Base-by-base conservation (phyloP, 371 early-diverging fungal species). In the Mucor lusitanicus region DNA sequence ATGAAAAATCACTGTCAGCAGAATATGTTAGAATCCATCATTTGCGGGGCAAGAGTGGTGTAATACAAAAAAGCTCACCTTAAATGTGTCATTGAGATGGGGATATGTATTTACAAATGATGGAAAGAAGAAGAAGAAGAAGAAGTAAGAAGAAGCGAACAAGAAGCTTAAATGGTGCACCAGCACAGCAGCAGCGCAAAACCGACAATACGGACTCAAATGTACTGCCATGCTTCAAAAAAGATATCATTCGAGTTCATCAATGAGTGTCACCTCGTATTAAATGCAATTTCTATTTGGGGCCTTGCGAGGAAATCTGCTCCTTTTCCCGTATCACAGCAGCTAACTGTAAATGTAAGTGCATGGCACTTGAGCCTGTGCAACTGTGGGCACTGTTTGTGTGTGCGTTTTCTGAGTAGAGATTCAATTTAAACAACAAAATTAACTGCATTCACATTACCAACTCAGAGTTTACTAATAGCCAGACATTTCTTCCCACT, bases 1-100 rank as follows among this genome's bases (percentile, higher is more conserved):
- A 77, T 2, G 77, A 77, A 50, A 73, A 77, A 61, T 77, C 77
- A 62, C 77, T 74, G 54, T 5, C 19, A 23, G 23, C 7, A 48
- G 21, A 35, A 35, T 6, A 35, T 35, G 35, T 35, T 35, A 35
- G 9, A 35, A 35, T 35, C 35, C 35, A 35, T 35, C 6, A 35
- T 35, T 35, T 6, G 35, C 7, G 35, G 35, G 9, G 35, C 35
- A 35, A 35, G 35, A 35, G n/a, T n/a, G n/a, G 35, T 35, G 17
- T 17, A 42, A 15, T 42, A 42, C 48, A n/a, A n/a, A n/a, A 48
- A 48, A 23, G 19, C 5, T 48, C 11, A 48, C 48, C 48, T 48
- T 48, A 48, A 48, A 48, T 48, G 48, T 48, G 48, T 48, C 48
- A 48, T 48, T 48, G 4, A 11, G 19, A 48, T 17, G n/a, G n/a